Conservation (phyloP, 108 stramenopile species). For the Asterionellopsis glacialis region DNA sequence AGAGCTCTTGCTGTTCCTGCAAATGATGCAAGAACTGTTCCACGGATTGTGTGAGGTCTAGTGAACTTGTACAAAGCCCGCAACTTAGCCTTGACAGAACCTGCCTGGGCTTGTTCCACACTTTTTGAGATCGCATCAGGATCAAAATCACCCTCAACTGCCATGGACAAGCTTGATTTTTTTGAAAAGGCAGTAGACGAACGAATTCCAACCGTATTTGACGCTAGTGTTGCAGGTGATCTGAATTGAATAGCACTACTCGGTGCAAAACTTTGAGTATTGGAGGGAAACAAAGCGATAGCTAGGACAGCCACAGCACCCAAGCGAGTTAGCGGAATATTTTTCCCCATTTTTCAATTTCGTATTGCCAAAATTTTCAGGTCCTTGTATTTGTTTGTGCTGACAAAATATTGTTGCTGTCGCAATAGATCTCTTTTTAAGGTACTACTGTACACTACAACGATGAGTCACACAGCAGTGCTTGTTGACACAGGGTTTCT, state of each 20-base stretch:
- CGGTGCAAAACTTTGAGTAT: background rate
- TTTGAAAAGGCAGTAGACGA: background rate
- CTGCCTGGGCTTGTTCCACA: constrained; percentile 44
- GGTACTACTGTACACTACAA: too few species aligned
- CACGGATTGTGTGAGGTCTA: constrained; percentile 95
- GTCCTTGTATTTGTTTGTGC: too few species aligned
- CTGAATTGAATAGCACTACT: background rate
- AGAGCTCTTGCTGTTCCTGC: constrained; percentile 89
- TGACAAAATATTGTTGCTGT: too few species aligned
- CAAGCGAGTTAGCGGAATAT: background rate
- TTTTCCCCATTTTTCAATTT: background rate
- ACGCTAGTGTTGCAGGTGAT: background rate
- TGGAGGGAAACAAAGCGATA: background rate
- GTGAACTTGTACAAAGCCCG: constrained; percentile 94
- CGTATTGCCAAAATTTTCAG: too few species aligned
- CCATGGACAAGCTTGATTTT: constrained; percentile 22
- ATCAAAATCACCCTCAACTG: constrained; percentile 87
- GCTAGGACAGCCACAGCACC: background rate
- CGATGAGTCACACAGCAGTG: too few species aligned
- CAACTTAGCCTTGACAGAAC: constrained; percentile 65
- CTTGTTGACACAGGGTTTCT: too few species aligned
- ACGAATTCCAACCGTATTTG: background rate
- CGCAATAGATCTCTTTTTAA: too few species aligned
- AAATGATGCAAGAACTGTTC: constrained; percentile 90
- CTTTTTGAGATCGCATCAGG: constrained; percentile 62